Conservation (phyloP, 768 basidiomycete genomes). For the Tricholoma sp. region DNA sequence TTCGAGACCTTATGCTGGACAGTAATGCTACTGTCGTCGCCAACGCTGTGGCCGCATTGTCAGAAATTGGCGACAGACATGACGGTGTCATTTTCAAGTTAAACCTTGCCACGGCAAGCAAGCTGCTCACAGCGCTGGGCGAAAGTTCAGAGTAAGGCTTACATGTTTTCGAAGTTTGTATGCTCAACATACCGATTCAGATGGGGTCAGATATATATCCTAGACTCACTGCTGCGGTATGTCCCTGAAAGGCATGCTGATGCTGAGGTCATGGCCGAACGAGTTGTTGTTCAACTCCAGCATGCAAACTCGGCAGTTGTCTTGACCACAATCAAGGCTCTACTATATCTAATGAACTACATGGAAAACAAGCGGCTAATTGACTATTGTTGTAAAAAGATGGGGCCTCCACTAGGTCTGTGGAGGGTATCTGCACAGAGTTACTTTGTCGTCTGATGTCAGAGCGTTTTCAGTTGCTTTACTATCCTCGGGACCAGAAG, state of each 20-base stretch:
- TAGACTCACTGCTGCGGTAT: slow-evolving; percentile 89
- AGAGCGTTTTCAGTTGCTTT: slow-evolving; percentile 63
- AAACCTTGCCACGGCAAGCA: slow-evolving; percentile 83
- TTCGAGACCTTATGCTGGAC: slow-evolving; percentile 91
- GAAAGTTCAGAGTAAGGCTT: slow-evolving; percentile 94
- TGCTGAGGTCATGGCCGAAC: slow-evolving; percentile 93
- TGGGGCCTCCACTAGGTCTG: slow-evolving; percentile 93
- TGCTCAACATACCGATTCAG: slow-evolving; percentile 33
- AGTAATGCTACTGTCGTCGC: slow-evolving; percentile 95
- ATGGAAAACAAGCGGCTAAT: slow-evolving; percentile 87
- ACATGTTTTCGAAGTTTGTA: not conserved
- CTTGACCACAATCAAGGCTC: slow-evolving; percentile 93
- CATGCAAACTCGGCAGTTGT: slow-evolving; percentile 99
- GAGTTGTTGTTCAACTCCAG: slow-evolving; percentile 88
- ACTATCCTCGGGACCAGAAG: slow-evolving; percentile 95
- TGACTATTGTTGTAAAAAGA: slow-evolving; percentile 91
- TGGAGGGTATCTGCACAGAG: not conserved
- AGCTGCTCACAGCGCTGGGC: slow-evolving; percentile 82
- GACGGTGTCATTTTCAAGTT: slow-evolving; percentile 92
- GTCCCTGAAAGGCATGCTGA: slow-evolving; percentile 87
- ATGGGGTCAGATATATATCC: slow-evolving; percentile 98
- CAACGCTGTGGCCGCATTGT: slow-evolving; percentile 92
- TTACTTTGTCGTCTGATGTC: slow-evolving; percentile 4
- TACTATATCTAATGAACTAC: slow-evolving; percentile 98
- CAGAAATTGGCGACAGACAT: slow-evolving; percentile 94